Evolutionary conservation across 176 grass and related monocot genomes (phyloP), one percentile per base, ranked within the genome.

Genomic region (Pharus latifolius): DNA sequence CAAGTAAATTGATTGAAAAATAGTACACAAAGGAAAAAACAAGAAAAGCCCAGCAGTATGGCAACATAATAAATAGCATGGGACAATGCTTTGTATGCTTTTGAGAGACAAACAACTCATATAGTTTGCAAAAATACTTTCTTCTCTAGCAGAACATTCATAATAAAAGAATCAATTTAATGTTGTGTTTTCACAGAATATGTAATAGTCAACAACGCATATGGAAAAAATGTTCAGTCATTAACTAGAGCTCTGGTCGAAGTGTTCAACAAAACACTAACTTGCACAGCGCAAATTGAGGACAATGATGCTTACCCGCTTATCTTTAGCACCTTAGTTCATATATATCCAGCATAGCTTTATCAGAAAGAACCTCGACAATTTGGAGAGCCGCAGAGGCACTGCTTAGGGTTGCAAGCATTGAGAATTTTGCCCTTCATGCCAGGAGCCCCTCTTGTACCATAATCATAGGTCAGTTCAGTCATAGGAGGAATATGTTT

Each of bases 401-500:
- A 86, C 63, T 56, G 12, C 28, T 44, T 86, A 52, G 80, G 49
- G 40, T 63, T 81, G 27, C 72, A 81, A 56, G 7, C 58, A 16
- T 22, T 55, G 3, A 28, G 17, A 45, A 22, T 10, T 31, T 42
- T 53, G 1, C 27, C 23, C 56, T 75, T 38, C 15, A 57, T 6
- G 11, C 83, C 70, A 56, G 76, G 69, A 74, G 70, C 54, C 19
- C 65, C 84, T 71, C 57, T 71, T 53, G 24, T 28, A 35, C 84
- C 84, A 77, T 91, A 91, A 80, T 91, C 88, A 72, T 77, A 91
- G 1, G 76, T 91, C 52, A 91, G 41, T 53, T 91, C 83, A 18
- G 79, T 87, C 88, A 91, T 83, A 20, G 88, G 88, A 73, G 88
- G 75, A 46, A 91, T 83, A 54, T 91, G 88, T 38, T 87, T 80